Percentiles rank a stretch among this genome's conserved stretches.
Conservation (phyloP, 768 basidiomycete species). For the Clavulina sp. region DNA sequence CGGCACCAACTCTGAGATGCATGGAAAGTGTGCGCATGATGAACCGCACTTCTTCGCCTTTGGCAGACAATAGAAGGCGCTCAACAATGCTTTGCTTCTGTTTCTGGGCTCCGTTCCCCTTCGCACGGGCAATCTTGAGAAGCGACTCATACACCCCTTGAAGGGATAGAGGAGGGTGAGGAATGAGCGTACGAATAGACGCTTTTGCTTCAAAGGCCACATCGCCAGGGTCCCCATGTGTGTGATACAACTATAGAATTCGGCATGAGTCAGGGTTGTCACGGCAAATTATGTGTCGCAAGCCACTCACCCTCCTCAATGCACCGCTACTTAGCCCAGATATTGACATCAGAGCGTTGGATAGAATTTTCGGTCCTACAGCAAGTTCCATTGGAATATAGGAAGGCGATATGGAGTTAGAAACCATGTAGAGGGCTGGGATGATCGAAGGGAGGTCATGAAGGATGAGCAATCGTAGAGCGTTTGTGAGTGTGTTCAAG, state of each 20-base stretch:
- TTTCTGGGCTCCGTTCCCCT: slow-evolving; percentile 58
- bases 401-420: slow-evolving; percentile 61
- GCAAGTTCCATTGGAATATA: slow-evolving; percentile 57
- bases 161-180: slow-evolving; percentile 50
- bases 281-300: slow-evolving; percentile 9
- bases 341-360: slow-evolving; percentile 51
- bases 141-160: slow-evolving; percentile 49
- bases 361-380: slow-evolving; percentile 48
- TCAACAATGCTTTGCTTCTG: slow-evolving; percentile 65
- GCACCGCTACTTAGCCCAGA: slow-evolving; percentile 44
- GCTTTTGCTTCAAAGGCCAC: slow-evolving; percentile 75
- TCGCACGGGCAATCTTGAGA: slow-evolving; percentile 45
- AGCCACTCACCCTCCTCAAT: slow-evolving; percentile 30
- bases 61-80: slow-evolving; percentile 64
- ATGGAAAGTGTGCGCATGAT: slow-evolving; percentile 56
- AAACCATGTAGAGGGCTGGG: slow-evolving; percentile 64
- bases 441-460: slow-evolving; percentile 53
- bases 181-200: slow-evolving; percentile 52
- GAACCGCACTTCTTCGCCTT: slow-evolving; percentile 77
- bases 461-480: slow-evolving; percentile 46
- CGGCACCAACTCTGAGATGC: slow-evolving; percentile 77
- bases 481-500: slow-evolving; percentile 51
- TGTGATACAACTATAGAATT: slow-evolving; percentile 31
- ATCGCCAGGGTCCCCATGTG: slow-evolving; percentile 70
- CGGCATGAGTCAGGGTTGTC: slow-evolving; percentile 15